Evolutionary conservation across 176 grass and related monocot genomes (phyloP).

Genomic region (Bromus sterilis): DNA sequence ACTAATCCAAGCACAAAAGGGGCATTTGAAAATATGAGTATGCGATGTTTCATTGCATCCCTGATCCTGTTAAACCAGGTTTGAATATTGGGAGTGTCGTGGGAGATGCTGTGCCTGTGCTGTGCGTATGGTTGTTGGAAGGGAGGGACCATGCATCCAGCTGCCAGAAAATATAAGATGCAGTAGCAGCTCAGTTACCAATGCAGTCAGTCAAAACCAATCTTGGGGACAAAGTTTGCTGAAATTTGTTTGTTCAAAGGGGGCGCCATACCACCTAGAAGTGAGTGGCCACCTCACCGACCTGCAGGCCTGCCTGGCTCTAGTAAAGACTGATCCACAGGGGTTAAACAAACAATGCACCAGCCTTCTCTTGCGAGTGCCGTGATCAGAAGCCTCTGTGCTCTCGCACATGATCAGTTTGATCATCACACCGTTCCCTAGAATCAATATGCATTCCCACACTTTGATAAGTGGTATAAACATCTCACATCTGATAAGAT

Average conservation of each 20-base stretch:
- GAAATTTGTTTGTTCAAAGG: slow-evolving; percentile 29
- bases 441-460: not conserved
- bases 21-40: not conserved
- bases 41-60: not conserved
- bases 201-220: slow-evolving; percentile 15
- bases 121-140: not conserved
- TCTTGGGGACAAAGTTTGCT: slow-evolving; percentile 26
- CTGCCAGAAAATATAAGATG: not conserved
- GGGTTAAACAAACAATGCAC: slow-evolving; percentile 18
- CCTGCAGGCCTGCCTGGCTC: not conserved
- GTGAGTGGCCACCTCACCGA: slow-evolving; percentile 12
- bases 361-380: not conserved
- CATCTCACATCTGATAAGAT: not conserved
- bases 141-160: not conserved
- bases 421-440: not conserved
- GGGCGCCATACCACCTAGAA: slow-evolving; percentile 5
- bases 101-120: not conserved
- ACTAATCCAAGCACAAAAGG: not conserved
- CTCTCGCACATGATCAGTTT: not conserved
- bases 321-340: slow-evolving; percentile 4
- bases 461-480: too few relatives aligned
- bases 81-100: not conserved
- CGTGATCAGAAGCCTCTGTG: not conserved
- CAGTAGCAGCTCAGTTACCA: not conserved
- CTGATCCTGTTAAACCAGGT: not conserved